Conservation (phyloP, 2,329 filamentous ascomycete genomes). For the Biscogniauxia marginata region DNA sequence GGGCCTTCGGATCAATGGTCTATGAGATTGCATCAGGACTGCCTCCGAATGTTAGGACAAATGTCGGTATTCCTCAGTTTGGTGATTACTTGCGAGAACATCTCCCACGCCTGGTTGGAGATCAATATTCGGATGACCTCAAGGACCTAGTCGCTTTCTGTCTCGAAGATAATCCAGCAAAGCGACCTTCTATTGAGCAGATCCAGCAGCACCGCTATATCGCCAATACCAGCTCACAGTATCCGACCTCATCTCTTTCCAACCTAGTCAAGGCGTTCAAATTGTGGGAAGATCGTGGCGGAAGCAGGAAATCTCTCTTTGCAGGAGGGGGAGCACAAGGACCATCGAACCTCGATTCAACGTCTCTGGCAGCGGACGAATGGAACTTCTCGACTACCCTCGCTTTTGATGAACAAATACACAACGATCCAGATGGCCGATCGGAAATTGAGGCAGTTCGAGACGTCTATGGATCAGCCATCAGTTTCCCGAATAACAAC, state of each 20-base stretch:
- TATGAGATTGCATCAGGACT: slow-evolving; percentile 78
- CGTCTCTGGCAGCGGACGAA: slow-evolving; percentile 53
- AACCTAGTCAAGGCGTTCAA: slow-evolving; percentile 71
- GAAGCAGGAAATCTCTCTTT: slow-evolving; percentile 66
- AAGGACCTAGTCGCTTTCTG: slow-evolving; percentile 72
- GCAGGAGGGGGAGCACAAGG: slow-evolving; percentile 58
- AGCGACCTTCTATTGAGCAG: slow-evolving; percentile 67
- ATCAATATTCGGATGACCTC: slow-evolving; percentile 66
- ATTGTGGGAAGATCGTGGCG: slow-evolving; percentile 73
- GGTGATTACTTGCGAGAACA: slow-evolving; percentile 59
- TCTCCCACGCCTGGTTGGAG: slow-evolving; percentile 68
- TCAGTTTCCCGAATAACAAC: slow-evolving; percentile 49
- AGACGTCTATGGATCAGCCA: slow-evolving; percentile 58
- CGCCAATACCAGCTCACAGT: slow-evolving; percentile 56
- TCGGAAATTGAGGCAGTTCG: slow-evolving; percentile 52
- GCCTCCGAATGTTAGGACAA: slow-evolving; percentile 65
- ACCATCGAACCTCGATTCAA: slow-evolving; percentile 43
- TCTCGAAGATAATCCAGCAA: slow-evolving; percentile 64
- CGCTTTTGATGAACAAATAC: slow-evolving; percentile 60
- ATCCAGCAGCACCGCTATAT: slow-evolving; percentile 71
- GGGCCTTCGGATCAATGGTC: slow-evolving; percentile 80
- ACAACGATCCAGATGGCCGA: slow-evolving; percentile 47
- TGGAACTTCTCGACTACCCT: slow-evolving; percentile 68
- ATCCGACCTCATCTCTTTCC: slow-evolving; percentile 63
- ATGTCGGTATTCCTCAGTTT: slow-evolving; percentile 50